Percentiles rank a stretch among this genome's conserved stretches.
Conservation (phyloP, 1,284 basidiomycete genomes). For the Pascua guehoae region DNA sequence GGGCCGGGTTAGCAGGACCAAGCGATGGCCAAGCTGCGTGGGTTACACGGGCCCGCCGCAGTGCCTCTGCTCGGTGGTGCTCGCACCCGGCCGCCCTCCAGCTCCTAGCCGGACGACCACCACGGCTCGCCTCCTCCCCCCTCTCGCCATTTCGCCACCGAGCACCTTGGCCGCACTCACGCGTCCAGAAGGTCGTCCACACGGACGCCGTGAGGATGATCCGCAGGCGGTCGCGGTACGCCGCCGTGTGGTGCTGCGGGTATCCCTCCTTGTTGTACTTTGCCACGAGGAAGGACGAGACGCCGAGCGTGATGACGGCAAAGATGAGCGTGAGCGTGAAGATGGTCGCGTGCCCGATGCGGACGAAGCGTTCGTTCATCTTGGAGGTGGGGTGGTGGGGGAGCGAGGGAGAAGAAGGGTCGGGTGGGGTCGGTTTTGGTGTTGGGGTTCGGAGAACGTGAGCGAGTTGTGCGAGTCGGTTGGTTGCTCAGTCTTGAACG, state of each 20-base stretch:
- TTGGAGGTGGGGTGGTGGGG: constrained; percentile 5
- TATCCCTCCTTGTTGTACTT: constrained; percentile 45
- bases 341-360: constrained; percentile 36
- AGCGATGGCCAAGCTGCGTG: not conserved
- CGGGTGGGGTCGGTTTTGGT: too few relatives aligned
- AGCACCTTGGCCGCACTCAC: constrained; percentile 28
- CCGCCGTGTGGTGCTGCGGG: constrained; percentile 32
- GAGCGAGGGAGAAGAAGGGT: not conserved
- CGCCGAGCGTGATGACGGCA: constrained; percentile 43
- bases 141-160: not conserved
- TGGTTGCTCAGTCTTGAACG: too few relatives aligned
- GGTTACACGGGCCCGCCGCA: too few relatives aligned
- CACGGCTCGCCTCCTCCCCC: not conserved
- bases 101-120: not conserved
- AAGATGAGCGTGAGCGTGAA: constrained; percentile 38
- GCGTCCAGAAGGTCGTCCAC: constrained; percentile 37
- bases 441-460: too few relatives aligned
- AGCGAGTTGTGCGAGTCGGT: too few relatives aligned
- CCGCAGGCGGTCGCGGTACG: constrained; percentile 48
- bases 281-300: constrained; percentile 29
- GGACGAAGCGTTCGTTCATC: constrained; percentile 42
- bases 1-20: not conserved
- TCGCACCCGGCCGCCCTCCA: too few relatives aligned
- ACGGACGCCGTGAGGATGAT: constrained; percentile 46
- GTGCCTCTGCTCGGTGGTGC: too few relatives aligned